phyloP scores from a whole-genome alignment of 2,329 filamentous ascomycete genomes.

The Knufia petricola region DNA sequence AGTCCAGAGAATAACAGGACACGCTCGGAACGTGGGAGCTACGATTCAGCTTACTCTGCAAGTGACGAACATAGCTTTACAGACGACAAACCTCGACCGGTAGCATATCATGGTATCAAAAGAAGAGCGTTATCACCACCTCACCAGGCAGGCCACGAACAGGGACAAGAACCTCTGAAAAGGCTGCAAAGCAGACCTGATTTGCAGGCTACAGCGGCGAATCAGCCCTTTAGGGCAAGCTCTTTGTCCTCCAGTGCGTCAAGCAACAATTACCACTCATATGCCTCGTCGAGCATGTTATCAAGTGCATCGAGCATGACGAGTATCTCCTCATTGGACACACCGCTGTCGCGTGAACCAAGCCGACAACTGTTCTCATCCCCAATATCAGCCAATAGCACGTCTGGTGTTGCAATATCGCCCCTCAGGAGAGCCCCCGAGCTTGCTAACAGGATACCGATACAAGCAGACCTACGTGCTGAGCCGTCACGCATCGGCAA shows the following conservation, averaged over 20 bases:
- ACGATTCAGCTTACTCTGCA: constrained; percentile 46
- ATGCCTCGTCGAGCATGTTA: constrained; percentile 50
- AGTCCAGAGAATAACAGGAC: constrained; percentile 26
- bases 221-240: constrained; percentile 48
- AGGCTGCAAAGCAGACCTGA: constrained; percentile 46
- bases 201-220: constrained; percentile 44
- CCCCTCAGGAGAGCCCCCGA: constrained; percentile 17
- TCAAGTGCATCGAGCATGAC: constrained; percentile 54
- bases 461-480: constrained; percentile 28
- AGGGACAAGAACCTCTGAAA: constrained; percentile 29
- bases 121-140: constrained; percentile 45
- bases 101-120: constrained; percentile 24
- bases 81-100: constrained; percentile 25
- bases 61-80: constrained; percentile 29
- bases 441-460: background rate
- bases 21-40: constrained; percentile 50
- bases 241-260: constrained; percentile 60
- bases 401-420: constrained; percentile 28
- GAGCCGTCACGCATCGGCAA: constrained; percentile 42
- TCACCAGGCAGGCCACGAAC: constrained; percentile 38
- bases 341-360: constrained; percentile 46
- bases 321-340: constrained; percentile 48
- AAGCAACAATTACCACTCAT: constrained; percentile 50
- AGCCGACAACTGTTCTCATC: constrained; percentile 47
- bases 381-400: constrained; percentile 29